Conservation (phyloP, 2,329 filamentous ascomycete species). For the Alternaria triticina region DNA sequence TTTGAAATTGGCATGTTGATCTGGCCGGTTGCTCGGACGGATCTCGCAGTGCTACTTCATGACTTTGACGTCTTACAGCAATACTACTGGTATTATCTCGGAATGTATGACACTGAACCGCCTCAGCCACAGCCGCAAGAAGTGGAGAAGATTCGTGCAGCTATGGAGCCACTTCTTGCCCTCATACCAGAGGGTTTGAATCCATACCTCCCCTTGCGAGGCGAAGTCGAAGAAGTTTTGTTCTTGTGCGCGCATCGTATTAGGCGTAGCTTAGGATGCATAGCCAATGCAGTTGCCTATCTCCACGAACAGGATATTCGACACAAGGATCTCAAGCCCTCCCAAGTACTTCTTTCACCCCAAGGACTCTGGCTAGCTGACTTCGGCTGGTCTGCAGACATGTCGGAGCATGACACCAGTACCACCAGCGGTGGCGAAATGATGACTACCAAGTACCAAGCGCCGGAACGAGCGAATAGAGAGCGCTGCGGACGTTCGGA, state of each 20-base stretch:
- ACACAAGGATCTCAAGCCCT: constrained; percentile 26
- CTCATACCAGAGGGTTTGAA: too few species aligned
- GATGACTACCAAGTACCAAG: background rate
- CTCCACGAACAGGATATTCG: constrained; percentile 15
- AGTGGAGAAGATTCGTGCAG: background rate
- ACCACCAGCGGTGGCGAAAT: background rate
- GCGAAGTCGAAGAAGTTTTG: too few species aligned
- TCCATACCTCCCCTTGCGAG: too few species aligned
- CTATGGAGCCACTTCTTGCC: background rate
- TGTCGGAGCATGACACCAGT: background rate
- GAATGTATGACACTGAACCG: too few species aligned
- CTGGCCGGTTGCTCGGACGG: constrained; percentile 27
- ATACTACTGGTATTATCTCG: too few species aligned
- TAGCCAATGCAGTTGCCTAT: constrained; percentile 15
- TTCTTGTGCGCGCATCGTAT: background rate
- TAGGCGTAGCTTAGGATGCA: constrained; percentile 4
- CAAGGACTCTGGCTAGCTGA: constrained; percentile 2
- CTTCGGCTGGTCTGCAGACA: constrained; percentile 3
- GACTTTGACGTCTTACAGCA: too few species aligned
- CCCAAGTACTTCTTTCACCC: constrained; percentile 14
- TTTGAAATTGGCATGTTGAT: constrained; percentile 25
- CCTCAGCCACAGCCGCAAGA: too few species aligned
- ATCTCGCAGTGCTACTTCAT: constrained; percentile 13
- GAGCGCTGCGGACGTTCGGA: constrained; percentile 15
- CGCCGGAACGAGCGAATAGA: background rate